Conservation (phyloP, 2,329 filamentous ascomycete genomes). For the Westerdykella ornata region DNA sequence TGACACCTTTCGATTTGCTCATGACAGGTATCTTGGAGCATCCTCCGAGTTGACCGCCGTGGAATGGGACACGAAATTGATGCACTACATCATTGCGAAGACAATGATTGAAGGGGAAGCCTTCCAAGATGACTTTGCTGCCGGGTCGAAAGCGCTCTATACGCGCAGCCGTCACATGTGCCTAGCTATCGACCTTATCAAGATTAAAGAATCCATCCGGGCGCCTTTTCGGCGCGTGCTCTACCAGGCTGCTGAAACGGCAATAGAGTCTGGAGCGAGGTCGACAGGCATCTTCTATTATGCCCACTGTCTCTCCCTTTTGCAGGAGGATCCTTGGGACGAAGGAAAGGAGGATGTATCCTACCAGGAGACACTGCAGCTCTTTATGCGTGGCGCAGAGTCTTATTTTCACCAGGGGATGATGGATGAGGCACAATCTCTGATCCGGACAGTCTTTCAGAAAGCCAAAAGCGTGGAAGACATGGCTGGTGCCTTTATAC, state of each 20-base stretch:
- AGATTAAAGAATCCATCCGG: constrained; percentile 53
- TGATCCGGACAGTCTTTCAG: constrained; percentile 64
- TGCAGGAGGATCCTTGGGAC: constrained; percentile 74
- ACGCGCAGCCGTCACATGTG: constrained; percentile 76
- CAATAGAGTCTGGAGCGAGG: constrained; percentile 74
- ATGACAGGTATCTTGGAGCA: constrained; percentile 79
- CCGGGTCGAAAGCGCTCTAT: constrained; percentile 50
- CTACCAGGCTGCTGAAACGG: constrained; percentile 68
- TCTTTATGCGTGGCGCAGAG: constrained; percentile 70
- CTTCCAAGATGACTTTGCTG: constrained; percentile 50
- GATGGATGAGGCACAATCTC: constrained; percentile 57
- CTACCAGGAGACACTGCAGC: constrained; percentile 73
- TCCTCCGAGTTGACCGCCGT: constrained; percentile 56
- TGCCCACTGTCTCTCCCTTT: constrained; percentile 64
- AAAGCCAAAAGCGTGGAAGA: constrained; percentile 67
- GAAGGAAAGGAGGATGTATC: constrained; percentile 63
- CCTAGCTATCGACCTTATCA: constrained; percentile 68
- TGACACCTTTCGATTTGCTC: constrained; percentile 77
- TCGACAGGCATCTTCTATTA: constrained; percentile 80
- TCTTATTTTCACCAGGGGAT: constrained; percentile 75
- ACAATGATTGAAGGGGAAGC: constrained; percentile 66
- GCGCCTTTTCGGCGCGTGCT: constrained; percentile 67
- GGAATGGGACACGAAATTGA: constrained; percentile 48
- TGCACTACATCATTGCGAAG: constrained; percentile 87
- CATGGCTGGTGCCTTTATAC: constrained; percentile 75